Evolutionary conservation across 129 eudicot genomes (phyloP).

Genomic region (Flaveria robusta): DNA sequence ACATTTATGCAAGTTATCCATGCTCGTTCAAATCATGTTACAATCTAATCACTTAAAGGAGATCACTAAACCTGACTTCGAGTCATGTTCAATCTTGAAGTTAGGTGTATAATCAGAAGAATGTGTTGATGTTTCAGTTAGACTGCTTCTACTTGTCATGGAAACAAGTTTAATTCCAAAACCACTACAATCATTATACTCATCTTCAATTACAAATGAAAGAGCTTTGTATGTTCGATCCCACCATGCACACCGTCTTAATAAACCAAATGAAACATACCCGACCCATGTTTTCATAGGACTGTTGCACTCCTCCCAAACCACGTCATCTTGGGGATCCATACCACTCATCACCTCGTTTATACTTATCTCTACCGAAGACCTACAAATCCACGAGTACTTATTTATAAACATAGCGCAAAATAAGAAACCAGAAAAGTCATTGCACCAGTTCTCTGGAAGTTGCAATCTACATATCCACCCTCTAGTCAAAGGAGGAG

Average conservation of each 20-base stretch:
- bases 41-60: neutral
- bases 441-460: neutral
- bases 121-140: neutral
- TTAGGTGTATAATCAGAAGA: neutral
- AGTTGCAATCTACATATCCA: neutral
- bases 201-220: neutral
- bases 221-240: neutral
- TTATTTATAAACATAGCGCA: neutral
- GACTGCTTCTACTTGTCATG: neutral
- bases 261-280: neutral
- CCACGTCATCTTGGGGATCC: neutral
- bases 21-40: conserved; percentile 23
- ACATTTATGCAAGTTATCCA: conserved; percentile 50
- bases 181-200: neutral
- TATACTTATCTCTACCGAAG: neutral
- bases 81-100: neutral
- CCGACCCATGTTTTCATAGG: neutral
- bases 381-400: too few species aligned
- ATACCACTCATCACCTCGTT: neutral
- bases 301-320: neutral
- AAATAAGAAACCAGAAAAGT: neutral
- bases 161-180: neutral
- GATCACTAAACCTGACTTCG: neutral
- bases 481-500: neutral
- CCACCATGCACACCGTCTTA: neutral